Percentiles rank a stretch among this genome's conserved stretches.
These are phyloP conservation scores for Hymenoscyphus infarciens DNA, from an alignment of 2,329 filamentous ascomycete species.

Conservation along the genomic window DNA sequence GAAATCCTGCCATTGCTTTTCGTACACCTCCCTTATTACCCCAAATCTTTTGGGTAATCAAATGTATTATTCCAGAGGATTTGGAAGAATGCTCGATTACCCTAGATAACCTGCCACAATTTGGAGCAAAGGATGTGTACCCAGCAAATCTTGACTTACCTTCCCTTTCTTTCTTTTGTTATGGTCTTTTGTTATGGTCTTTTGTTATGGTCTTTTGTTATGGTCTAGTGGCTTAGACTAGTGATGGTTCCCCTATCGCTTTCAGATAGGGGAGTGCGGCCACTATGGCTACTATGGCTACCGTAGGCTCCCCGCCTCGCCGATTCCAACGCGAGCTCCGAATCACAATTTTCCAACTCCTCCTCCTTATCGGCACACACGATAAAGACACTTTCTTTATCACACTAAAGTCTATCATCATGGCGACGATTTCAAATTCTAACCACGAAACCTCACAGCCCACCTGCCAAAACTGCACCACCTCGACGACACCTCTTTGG, in stretches of 20 bases:
- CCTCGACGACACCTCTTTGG: slow-evolving; percentile 95
- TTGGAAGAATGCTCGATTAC: no score
- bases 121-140: no score
- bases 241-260: background rate
- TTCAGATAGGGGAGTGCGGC: background rate
- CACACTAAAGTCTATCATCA: slow-evolving; percentile 35
- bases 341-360: background rate
- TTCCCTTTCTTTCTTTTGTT: background rate
- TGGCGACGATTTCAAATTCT: slow-evolving; percentile 48
- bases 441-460: slow-evolving; percentile 66
- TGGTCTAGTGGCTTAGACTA: background rate
- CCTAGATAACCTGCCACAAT: no score
- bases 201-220: background rate
- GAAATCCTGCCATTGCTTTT: background rate
- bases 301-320: no score
- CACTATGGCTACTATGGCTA: no score
- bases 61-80: no score
- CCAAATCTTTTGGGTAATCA: no score
- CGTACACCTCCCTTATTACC: background rate
- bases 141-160: background rate
- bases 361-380: slow-evolving; percentile 22
- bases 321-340: background rate
- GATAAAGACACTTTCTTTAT: slow-evolving; percentile 10
- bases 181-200: no score
- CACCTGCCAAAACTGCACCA: slow-evolving; percentile 93